Evolutionary conservation across 2,329 filamentous ascomycete genomes (phyloP).

Genomic region (Bipolaris bicolor): DNA sequence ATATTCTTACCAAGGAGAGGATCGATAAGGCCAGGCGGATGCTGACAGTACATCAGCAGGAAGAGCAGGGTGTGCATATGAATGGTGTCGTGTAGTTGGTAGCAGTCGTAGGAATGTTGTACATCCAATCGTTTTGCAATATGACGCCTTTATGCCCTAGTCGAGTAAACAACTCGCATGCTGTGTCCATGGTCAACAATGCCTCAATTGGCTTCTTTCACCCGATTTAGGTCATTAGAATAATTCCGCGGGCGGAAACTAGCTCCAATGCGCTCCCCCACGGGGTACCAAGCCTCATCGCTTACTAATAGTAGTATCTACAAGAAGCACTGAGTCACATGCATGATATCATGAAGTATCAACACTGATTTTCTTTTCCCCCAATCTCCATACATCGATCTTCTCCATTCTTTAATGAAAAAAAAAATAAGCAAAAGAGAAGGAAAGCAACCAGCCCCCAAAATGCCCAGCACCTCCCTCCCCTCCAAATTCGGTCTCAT

Average conservation of each 20-base stretch:
- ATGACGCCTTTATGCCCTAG: neutral
- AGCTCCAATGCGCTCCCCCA: slow-evolving; percentile 10
- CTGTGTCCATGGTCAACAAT: no score
- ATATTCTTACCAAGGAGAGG: slow-evolving; percentile 47
- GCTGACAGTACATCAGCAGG: slow-evolving; percentile 46
- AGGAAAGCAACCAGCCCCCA: neutral
- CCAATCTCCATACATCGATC: neutral
- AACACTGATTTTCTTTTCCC: neutral
- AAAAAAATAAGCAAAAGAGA: neutral
- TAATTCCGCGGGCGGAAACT: neutral
- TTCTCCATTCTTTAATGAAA: neutral
- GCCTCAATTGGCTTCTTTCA: neutral
- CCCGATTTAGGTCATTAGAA: neutral
- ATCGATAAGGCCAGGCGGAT: slow-evolving; percentile 37
- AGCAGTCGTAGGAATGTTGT: neutral
- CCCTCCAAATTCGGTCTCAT: slow-evolving; percentile 43
- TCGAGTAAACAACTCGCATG: neutral
- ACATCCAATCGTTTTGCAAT: neutral
- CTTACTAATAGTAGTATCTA: slow-evolving; percentile 5
- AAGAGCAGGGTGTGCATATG: slow-evolving; percentile 35
- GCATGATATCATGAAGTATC: neutral
- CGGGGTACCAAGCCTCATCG: slow-evolving; percentile 2
- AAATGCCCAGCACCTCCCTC: slow-evolving; percentile 10
- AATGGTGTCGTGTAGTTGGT: slow-evolving; percentile 31
- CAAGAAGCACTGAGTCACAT: neutral